Base-by-base conservation (phyloP, 2,329 filamentous ascomycete species). In the Tolypocladium cylindrosporum region DNA sequence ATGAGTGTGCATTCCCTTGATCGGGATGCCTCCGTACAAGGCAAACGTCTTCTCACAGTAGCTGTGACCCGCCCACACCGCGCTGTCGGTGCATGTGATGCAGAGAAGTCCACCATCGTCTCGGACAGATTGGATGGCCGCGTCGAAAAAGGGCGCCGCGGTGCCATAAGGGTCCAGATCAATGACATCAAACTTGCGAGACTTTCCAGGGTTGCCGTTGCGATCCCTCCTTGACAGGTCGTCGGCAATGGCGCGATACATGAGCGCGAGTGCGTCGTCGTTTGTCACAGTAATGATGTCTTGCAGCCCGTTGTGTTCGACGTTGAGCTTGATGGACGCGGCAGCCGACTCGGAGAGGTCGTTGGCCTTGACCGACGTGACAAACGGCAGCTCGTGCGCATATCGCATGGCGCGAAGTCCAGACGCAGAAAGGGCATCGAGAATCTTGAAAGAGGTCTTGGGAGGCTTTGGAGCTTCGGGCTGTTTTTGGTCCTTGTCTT, bases 131-230 rank as follows among this genome's bases (percentile, higher is more conserved):
- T 97, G 92, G 10, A 99, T 79, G 1, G 94, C 91, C 1, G 90
- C 86, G 69, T 99, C 94, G 57, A 99, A 81, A 72, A 99, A 99
- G 1, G 90, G 89, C 11, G 90, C 90, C 1, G 93, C 94, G 0
- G 91, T 95, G 48, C 94, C 94, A 67, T 99, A 99, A 0, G 94
- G 94, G 70, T 99, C 94, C 37, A 99, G 81, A 70, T 99, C 94
- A 62, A 99, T 94, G 27, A 97, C 92, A 71, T 97, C 90, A 71
- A 96, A 99, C 67, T 85, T 80, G 61, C 76, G 74, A 39, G 72
- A 69, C 55, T 71, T 74, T 52, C 69, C 66, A 1, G 74, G 70
- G 55, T 72, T 72, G 60, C 75, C 70, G 27, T 68, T 64, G 58
- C 74, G 67, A 60, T 77, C 71, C 51, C 72, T 64, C 57, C 74